phyloP scores from a whole-genome alignment of 1,284 basidiomycete species.

The Somion occarium region DNA sequence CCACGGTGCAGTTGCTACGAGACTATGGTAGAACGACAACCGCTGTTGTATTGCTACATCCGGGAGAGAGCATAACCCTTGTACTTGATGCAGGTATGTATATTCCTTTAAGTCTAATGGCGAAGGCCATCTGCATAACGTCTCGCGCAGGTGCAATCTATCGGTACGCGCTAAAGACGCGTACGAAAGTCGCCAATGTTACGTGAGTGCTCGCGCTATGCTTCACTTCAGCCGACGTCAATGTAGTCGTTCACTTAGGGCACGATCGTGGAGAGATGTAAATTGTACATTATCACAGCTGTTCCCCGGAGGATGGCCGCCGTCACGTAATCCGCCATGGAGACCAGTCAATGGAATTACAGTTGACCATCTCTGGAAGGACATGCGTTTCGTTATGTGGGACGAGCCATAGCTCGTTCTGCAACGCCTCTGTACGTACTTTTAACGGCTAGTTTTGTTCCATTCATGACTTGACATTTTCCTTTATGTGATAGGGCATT shows the following conservation, averaged over 20 bases:
- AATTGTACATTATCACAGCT: constrained; percentile 57
- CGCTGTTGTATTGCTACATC: constrained; percentile 53
- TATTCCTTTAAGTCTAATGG: neutral
- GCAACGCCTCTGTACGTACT: neutral
- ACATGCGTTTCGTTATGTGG: constrained; percentile 61
- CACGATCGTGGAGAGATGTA: constrained; percentile 61
- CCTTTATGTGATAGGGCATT: too few relatives aligned
- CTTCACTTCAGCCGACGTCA: constrained; percentile 4
- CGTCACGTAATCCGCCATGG: constrained; percentile 26
- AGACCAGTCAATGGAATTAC: constrained; percentile 47
- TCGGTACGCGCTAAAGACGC: constrained; percentile 62
- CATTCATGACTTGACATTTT: neutral
- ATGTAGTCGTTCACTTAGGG: constrained; percentile 32
- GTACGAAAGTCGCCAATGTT: constrained; percentile 61
- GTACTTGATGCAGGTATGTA: constrained; percentile 51
- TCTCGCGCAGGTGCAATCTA: constrained; percentile 46
- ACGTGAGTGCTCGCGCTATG: constrained; percentile 42
- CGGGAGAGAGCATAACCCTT: constrained; percentile 58
- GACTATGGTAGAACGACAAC: constrained; percentile 57
- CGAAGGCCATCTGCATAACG: constrained; percentile 7
- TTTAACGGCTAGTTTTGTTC: neutral
- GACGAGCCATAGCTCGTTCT: constrained; percentile 25
- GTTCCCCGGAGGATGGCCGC: constrained; percentile 38
- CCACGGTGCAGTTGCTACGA: constrained; percentile 58
- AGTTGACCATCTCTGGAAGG: constrained; percentile 62